Percentiles rank a stretch among this genome's conserved stretches.
Conservation (phyloP, 306 rosid genomes). For the Oemleria cerasiformis region DNA sequence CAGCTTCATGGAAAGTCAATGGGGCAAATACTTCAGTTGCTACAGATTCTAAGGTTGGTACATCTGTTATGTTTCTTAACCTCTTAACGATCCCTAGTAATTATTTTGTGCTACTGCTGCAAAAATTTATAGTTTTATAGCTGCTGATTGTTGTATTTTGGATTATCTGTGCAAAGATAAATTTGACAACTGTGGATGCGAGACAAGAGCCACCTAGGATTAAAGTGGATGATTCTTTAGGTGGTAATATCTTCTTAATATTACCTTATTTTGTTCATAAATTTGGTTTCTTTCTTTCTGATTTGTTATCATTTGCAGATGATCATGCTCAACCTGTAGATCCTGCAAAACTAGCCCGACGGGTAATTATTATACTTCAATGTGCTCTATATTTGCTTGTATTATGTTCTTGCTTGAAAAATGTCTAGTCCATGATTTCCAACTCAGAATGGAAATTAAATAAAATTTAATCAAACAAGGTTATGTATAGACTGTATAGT, state of each 20-base stretch:
- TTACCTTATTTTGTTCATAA: constrained; percentile 1
- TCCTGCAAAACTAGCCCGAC: constrained; percentile 46
- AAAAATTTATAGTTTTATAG: constrained; percentile 4
- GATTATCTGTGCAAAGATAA: constrained; percentile 19
- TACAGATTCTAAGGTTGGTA: constrained; percentile 55
- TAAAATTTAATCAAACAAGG: neutral
- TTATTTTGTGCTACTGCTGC: constrained; percentile 13
- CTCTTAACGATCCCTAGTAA: neutral
- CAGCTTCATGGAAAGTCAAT: constrained; percentile 71
- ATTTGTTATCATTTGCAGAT: constrained; percentile 39
- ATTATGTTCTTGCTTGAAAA: constrained; percentile 9
- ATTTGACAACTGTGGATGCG: constrained; percentile 38
- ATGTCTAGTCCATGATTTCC: neutral
- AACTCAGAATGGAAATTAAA: neutral
- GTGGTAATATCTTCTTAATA: constrained; percentile 28
- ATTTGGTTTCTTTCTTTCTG: constrained; percentile 5
- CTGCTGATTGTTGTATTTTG: constrained; percentile 6
- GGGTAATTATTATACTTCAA: constrained; percentile 52
- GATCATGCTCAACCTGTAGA: constrained; percentile 33
- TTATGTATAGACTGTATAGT: neutral
- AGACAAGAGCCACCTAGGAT: constrained; percentile 40
- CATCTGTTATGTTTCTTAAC: constrained; percentile 29
- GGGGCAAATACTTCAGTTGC: constrained; percentile 43
- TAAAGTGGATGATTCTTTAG: constrained; percentile 43
- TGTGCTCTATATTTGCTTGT: constrained; percentile 14